Evolutionary conservation across 2,329 filamentous ascomycete genomes (phyloP), one percentile per base, ranked within the genome.

Genomic region (Rhinocladiella similis): DNA sequence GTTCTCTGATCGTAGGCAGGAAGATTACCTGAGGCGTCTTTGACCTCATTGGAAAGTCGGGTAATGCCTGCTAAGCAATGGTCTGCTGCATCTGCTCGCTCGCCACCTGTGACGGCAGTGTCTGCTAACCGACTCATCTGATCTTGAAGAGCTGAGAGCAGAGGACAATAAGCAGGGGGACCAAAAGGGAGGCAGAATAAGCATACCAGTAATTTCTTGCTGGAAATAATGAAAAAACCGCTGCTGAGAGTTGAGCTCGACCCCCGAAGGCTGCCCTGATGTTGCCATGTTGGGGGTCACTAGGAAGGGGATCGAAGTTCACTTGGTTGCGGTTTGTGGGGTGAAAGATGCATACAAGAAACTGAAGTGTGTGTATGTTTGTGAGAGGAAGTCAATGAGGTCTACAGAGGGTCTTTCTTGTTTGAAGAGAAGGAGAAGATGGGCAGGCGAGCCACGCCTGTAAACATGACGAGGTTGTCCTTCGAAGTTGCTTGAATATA

Each of bases 1-100:
- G 88, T 87, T 65, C 90, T 85, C 71, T 94, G 90, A 67, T 97
- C 94, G 69, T 97, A 95, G 6, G 91, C 85, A 2, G 94, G 91
- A 14, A 96, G 84, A 64, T 87, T 91, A 54, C 87, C 86, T 1
- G 88, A 84, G 0, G 90, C 89, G 73, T 97, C 91, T 63, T 90
- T 87, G 38, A 97, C 89, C 66, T 94, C 87, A 62, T 88, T 88
- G 1, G 91, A 91, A 14, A 97, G 80, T 55, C 85, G 83, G 27
- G 89, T 86, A 66, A 97, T 94, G 60, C 85, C 84, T 14, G 88
- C 85, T 13, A 96, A 80, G 63, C 91, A 88, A 66, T 89, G 83
- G 64, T 96, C 91, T 46, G 89, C 85, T 50, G 90, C 90, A 70
- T 93, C 87, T 60, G 88, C 84, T 42, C 90, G 87, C 72, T 94